A percentile compares a stretch with the other conserved stretches of the same genome.
These are phyloP conservation scores for Colletotrichum higginsianum DNA, from an alignment of 2,329 filamentous ascomycete species.

Conservation along the genomic window DNA sequence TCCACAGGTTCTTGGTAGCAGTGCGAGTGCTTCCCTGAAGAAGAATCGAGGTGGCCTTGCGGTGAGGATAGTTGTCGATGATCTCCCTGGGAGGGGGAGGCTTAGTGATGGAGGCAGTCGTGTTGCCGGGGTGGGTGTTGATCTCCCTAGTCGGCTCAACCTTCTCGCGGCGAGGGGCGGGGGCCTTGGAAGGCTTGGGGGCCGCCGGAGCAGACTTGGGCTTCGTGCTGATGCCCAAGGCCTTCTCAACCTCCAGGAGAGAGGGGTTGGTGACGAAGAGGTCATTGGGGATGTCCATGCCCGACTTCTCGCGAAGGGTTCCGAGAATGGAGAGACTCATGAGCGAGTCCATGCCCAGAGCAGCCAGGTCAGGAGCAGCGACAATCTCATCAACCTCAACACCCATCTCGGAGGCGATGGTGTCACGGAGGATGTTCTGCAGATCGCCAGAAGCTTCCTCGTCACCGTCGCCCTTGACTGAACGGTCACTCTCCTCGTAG, in stretches of 20 bases:
- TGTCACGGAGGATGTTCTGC: slow-evolving; percentile 71
- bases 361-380: slow-evolving; percentile 67
- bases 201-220: slow-evolving; percentile 53
- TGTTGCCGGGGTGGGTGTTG: slow-evolving; percentile 50
- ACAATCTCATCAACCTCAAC: slow-evolving; percentile 76
- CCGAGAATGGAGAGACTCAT: slow-evolving; percentile 71
- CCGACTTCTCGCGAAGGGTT: slow-evolving; percentile 68
- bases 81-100: slow-evolving; percentile 54
- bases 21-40: slow-evolving; percentile 64
- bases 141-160: slow-evolving; percentile 46
- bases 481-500: slow-evolving; percentile 66
- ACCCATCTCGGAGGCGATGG: slow-evolving; percentile 80
- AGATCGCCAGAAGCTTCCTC: slow-evolving; percentile 55
- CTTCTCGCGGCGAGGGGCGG: slow-evolving; percentile 37
- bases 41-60: slow-evolving; percentile 63
- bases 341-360: slow-evolving; percentile 72
- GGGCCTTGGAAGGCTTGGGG: slow-evolving; percentile 50
- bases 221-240: slow-evolving; percentile 67
- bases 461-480: slow-evolving; percentile 59
- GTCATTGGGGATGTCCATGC: slow-evolving; percentile 69
- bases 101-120: slow-evolving; percentile 66
- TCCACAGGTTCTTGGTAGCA: slow-evolving; percentile 64
- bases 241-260: slow-evolving; percentile 76
- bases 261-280: slow-evolving; percentile 74
- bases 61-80: slow-evolving; percentile 62